Conservation (phyloP, 2,329 filamentous ascomycete species). For the Fusarium sulawesiense region DNA sequence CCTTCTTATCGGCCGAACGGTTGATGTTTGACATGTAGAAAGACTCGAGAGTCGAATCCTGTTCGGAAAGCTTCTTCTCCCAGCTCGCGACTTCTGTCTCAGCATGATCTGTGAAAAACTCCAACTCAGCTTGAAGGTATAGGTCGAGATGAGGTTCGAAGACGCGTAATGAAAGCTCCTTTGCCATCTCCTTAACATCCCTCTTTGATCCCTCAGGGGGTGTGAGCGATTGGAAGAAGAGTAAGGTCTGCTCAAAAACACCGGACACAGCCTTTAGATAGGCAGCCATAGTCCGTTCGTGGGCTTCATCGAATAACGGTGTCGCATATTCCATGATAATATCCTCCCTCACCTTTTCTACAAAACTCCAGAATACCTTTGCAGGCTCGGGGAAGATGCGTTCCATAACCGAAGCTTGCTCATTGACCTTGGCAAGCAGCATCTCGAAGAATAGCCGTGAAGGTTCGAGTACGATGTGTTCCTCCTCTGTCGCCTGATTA, state of each 20-base stretch:
- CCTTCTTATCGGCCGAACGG: slow-evolving; percentile 93
- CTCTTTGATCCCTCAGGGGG: slow-evolving; percentile 72
- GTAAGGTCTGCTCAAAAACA: slow-evolving; percentile 85
- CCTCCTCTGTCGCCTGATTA: slow-evolving; percentile 72
- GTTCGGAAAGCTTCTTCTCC: slow-evolving; percentile 92
- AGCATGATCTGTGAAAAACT: slow-evolving; percentile 81
- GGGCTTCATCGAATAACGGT: slow-evolving; percentile 86
- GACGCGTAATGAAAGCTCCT: slow-evolving; percentile 74
- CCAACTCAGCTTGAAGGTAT: slow-evolving; percentile 91
- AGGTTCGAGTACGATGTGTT: slow-evolving; percentile 77
- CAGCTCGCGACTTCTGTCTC: slow-evolving; percentile 83
- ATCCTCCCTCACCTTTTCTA: slow-evolving; percentile 86
- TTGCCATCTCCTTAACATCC: slow-evolving; percentile 72
- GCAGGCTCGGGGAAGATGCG: slow-evolving; percentile 80
- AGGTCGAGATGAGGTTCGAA: slow-evolving; percentile 96
- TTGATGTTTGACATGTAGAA: slow-evolving; percentile 98
- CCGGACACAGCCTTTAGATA: slow-evolving; percentile 90
- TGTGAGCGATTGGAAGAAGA: slow-evolving; percentile 78
- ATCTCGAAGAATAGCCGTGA: slow-evolving; percentile 84
- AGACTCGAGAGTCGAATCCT: slow-evolving; percentile 89
- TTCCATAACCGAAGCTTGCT: slow-evolving; percentile 83
- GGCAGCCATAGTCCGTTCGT: slow-evolving; percentile 76
- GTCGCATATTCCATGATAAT: slow-evolving; percentile 89
- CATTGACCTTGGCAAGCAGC: slow-evolving; percentile 80
- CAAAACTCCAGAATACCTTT: slow-evolving; percentile 79